Percentiles rank a stretch among this genome's conserved stretches.
Evolutionary conservation across 169 alveolate species (phyloP).

Genomic region (Plasmodium falciparum): DNA sequence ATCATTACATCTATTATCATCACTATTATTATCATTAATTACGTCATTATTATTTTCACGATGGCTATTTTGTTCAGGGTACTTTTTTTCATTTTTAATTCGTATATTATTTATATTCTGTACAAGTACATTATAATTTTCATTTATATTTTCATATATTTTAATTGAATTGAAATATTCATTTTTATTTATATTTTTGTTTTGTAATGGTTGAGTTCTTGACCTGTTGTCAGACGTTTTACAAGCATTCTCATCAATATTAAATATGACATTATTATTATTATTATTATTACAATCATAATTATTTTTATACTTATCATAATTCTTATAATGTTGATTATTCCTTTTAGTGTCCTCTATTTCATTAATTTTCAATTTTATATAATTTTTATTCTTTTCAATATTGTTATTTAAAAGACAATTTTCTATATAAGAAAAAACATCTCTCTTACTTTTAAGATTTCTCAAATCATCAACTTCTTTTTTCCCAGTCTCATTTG

Average conservation of each 20-base stretch:
- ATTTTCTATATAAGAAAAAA: neutral
- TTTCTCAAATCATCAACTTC: neutral
- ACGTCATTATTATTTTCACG: no score
- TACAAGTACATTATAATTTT: no score
- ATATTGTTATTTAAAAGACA: neutral
- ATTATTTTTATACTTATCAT: neutral
- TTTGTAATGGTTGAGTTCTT: neutral
- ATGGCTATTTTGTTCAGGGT: no score
- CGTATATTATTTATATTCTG: no score
- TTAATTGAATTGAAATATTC: no score
- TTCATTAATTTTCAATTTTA: neutral
- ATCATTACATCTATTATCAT: neutral
- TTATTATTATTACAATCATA: neutral
- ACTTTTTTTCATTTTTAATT: no score
- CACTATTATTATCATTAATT: neutral
- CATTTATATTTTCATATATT: no score
- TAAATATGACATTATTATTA: neutral
- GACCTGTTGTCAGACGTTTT: neutral
- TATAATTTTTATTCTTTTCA: slow-evolving; percentile 8
- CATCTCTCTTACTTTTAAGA: slow-evolving; percentile 1
- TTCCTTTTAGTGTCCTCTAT: neutral
- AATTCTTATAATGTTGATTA: neutral
- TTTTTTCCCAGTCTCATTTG: neutral
- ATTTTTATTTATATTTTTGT: slow-evolving; percentile 9
- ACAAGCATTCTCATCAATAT: neutral